Evolutionary conservation across 352 stramenopile genomes (phyloP).

Genomic region (Phytopythium ostracodes): DNA sequence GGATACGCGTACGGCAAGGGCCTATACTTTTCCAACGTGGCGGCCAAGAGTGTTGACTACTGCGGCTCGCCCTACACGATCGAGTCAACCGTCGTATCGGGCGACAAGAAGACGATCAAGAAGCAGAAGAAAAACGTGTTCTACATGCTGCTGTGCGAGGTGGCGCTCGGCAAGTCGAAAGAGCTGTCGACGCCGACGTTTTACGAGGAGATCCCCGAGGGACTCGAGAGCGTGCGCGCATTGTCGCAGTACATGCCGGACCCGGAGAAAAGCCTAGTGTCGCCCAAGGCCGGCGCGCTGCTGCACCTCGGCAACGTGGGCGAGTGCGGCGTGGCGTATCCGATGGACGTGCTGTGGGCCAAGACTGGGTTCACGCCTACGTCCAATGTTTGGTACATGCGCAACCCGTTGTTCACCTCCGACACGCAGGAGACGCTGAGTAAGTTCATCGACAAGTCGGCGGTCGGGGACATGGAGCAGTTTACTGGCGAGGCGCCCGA

Average conservation of each 20-base stretch:
- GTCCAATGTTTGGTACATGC: constrained; percentile 32
- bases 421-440: constrained; percentile 33
- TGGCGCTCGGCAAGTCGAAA: constrained; percentile 44
- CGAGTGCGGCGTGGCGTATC: constrained; percentile 34
- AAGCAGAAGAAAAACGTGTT: constrained; percentile 33
- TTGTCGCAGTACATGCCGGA: constrained; percentile 46
- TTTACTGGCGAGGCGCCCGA: constrained; percentile 29
- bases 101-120: constrained; percentile 19
- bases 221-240: constrained; percentile 59
- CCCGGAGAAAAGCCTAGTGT: constrained; percentile 43
- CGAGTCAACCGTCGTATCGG: constrained; percentile 18
- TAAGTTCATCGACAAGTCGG: constrained; percentile 39
- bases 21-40: constrained; percentile 82
- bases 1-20: constrained; percentile 85
- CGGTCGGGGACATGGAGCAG: constrained; percentile 29
- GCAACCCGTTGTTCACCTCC: constrained; percentile 25
- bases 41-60: constrained; percentile 76
- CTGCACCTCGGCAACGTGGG: constrained; percentile 50
- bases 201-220: constrained; percentile 36
- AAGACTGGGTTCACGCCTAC: constrained; percentile 32
- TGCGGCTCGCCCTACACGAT: constrained; percentile 56
- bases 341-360: constrained; percentile 44
- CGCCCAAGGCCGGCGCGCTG: constrained; percentile 41
- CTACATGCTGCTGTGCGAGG: constrained; percentile 76
- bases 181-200: constrained; percentile 25